Evolutionary conservation across 2,329 filamentous ascomycete species (phyloP), one percentile per base, ranked within the genome.

Genomic region (Alternaria novae-zelandiae): DNA sequence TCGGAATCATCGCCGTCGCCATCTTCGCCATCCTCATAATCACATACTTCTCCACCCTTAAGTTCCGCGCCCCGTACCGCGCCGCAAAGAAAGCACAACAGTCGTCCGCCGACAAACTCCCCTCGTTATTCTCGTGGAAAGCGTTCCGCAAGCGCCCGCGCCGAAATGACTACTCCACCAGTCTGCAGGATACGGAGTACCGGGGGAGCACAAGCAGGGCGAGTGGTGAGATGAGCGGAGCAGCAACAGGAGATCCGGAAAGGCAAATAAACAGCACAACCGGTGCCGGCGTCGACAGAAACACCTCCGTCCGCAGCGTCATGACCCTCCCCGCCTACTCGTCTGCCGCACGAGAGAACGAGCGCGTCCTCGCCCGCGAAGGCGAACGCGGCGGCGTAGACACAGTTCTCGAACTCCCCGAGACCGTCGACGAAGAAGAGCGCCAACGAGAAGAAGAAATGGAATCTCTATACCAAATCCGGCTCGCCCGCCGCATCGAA

Each of bases 341-440:
- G 3, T 87, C 86, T 15, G 88, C 88, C 26, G 88, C 93, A 0
- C 86, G 88, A 54, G 90, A 91, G 20, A 90, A 88, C 49, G 96
- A 99, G 79, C 90, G 90, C 70, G 89, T 97, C 2, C 85, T 98
- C 51, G 96, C 90, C 8, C 88, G 94, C 6, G 96, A 97, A 79
- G 96, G 96, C 54, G 96, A 99, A 78, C 87, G 96, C 64, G 95
- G 87, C 57, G 96, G 96, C 8, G 93, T 99, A 71, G 96, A 99
- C 73, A 88, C 92, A 5, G 94, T 99, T 0, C 82, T 98, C 12
- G 94, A 97, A 78, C 88, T 92, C 69, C 94, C 94, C 0, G 90
- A 92, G 74, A 93, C 91, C 0, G 86, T 84, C 9, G 92, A 97
- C 55, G 91, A 94, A 57, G 89, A 96, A 68, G 93, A 97, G 77